Percentiles rank a stretch among this genome's conserved stretches.
Conservation (phyloP, 495 filamentous ascomycete species). For the Evansstolkia leycettana region DNA sequence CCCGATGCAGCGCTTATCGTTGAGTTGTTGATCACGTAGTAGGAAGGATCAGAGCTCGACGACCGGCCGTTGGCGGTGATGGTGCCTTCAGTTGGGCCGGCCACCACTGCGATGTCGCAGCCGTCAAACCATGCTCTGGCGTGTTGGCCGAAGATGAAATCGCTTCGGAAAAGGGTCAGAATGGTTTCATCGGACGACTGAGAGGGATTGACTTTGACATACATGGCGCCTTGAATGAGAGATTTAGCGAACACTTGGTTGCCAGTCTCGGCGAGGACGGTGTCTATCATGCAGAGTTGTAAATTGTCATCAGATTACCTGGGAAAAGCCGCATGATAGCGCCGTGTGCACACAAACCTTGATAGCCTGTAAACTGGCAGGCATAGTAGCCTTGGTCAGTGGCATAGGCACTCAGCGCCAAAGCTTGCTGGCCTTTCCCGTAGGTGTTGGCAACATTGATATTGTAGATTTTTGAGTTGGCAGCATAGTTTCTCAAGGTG, state of each 20-base stretch:
- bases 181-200: too few relatives aligned
- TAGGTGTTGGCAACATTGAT: slow-evolving; percentile 47
- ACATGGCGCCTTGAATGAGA: slow-evolving; percentile 47
- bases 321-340: too few relatives aligned
- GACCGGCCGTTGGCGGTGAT: slow-evolving; percentile 51
- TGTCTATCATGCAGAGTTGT: too few relatives aligned
- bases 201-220: too few relatives aligned
- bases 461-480: slow-evolving; percentile 47
- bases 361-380: slow-evolving; percentile 42
- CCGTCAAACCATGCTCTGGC: slow-evolving; percentile 50
- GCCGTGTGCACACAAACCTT: too few relatives aligned
- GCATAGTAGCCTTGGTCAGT: slow-evolving; percentile 47
- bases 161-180: too few relatives aligned
- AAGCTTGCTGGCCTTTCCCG: slow-evolving; percentile 40
- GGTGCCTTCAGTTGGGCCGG: slow-evolving; percentile 30
- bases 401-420: slow-evolving; percentile 44
- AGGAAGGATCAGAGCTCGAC: slow-evolving; percentile 34
- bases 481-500: slow-evolving; percentile 41
- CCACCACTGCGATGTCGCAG: slow-evolving; percentile 39
- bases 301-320: too few relatives aligned
- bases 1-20: slow-evolving; percentile 37
- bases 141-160: slow-evolving; percentile 57
- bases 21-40: slow-evolving; percentile 52
- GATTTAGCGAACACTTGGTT: slow-evolving; percentile 42
- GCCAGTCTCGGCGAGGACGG: slow-evolving; percentile 44